phyloP scores from a whole-genome alignment of 768 basidiomycete species.

The Pluteus cervinus region DNA sequence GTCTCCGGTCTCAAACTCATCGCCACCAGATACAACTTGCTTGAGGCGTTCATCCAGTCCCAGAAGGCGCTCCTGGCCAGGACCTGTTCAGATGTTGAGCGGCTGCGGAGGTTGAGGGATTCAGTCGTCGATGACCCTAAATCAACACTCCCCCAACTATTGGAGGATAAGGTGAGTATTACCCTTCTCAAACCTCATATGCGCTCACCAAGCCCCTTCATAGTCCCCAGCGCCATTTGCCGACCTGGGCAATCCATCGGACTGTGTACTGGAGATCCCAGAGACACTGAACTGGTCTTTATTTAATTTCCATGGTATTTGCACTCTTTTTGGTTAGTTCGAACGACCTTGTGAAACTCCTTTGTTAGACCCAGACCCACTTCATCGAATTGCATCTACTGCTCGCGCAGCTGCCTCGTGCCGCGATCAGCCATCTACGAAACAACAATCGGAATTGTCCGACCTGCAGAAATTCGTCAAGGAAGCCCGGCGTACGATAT shows the following conservation, averaged over 20 bases:
- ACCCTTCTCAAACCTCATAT: conserved; percentile 1
- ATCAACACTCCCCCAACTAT: conserved; percentile 16
- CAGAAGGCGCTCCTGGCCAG: conserved; percentile 55
- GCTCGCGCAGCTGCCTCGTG: conserved; percentile 28
- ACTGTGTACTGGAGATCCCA: conserved; percentile 37
- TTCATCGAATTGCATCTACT: conserved; percentile 40
- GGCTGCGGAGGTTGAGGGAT: conserved; percentile 39
- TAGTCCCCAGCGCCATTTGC: conserved; percentile 19
- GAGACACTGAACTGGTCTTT: conserved; percentile 56
- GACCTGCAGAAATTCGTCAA: conserved; percentile 55
- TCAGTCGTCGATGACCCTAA: conserved; percentile 30
- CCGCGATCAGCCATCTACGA: conserved; percentile 29
- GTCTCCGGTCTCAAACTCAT: no score
- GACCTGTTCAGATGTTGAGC: conserved; percentile 57
- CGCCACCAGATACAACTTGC: conserved; percentile 49
- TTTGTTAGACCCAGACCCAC: conserved; percentile 44
- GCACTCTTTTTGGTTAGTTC: neutral
- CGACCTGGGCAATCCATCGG: conserved; percentile 38
- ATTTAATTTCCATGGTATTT: conserved; percentile 49
- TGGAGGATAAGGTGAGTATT: conserved; percentile 27
- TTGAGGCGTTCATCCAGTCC: conserved; percentile 56
- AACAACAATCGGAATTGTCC: conserved; percentile 41
- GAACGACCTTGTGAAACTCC: neutral
- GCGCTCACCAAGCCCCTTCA: neutral
- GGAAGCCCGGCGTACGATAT: conserved; percentile 39